Conservation (phyloP, 75 land plant species). For the Selaginella moellendorffii region DNA sequence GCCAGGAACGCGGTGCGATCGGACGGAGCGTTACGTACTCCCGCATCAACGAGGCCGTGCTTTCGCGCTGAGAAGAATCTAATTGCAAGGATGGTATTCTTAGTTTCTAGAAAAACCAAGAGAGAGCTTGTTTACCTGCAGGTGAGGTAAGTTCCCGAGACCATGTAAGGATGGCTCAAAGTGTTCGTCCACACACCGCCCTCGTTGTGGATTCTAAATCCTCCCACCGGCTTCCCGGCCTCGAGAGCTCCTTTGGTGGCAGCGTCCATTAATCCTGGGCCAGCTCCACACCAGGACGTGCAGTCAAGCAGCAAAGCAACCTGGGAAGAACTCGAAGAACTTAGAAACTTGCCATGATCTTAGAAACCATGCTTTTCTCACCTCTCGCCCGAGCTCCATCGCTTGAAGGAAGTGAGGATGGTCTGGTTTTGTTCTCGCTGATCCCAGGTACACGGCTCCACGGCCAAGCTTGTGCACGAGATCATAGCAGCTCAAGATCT, state of each 20-base stretch:
- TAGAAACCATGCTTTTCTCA: too few species aligned
- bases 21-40: slow-evolving; percentile 31
- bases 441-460: slow-evolving; percentile 74
- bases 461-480: slow-evolving; percentile 63
- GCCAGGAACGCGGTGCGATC: slow-evolving; percentile 65
- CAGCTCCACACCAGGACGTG: slow-evolving; percentile 87
- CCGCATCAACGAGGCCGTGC: slow-evolving; percentile 85
- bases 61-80: slow-evolving; percentile 93
- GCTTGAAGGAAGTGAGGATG: slow-evolving; percentile 57
- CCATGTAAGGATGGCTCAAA: slow-evolving; percentile 64
- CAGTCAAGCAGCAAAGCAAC: slow-evolving; percentile 60
- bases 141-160: slow-evolving; percentile 52
- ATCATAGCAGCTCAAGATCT: slow-evolving; percentile 64
- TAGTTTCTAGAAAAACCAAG: background rate
- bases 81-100: background rate
- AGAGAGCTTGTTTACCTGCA: slow-evolving; percentile 59
- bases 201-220: slow-evolving; percentile 73
- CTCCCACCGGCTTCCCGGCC: slow-evolving; percentile 72
- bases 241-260: slow-evolving; percentile 66
- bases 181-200: slow-evolving; percentile 52
- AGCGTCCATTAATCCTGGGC: slow-evolving; percentile 96
- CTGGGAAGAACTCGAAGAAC: too few species aligned
- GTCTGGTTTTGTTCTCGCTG: slow-evolving; percentile 42
- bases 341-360: too few species aligned
- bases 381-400: slow-evolving; percentile 56